Percentiles rank a stretch among this genome's conserved stretches.
Evolutionary conservation across 2,329 filamentous ascomycete genomes (phyloP).

Genomic region (Pseudomassariella vexata): DNA sequence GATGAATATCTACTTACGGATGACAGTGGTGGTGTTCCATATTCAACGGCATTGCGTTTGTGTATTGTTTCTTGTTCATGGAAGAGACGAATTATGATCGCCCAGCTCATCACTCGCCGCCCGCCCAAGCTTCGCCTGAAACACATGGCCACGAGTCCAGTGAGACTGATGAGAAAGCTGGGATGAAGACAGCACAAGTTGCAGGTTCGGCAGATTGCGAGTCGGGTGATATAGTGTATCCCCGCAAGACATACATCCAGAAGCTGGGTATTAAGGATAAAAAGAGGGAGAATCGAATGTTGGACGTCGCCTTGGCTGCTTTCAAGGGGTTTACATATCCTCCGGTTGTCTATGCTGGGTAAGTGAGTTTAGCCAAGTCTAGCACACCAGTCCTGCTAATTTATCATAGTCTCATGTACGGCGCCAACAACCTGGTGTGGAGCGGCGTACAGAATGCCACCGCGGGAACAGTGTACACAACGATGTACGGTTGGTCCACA

Average conservation of each 20-base stretch:
- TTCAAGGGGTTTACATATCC: constrained; percentile 24
- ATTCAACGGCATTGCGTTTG: constrained; percentile 19
- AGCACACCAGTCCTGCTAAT: no score
- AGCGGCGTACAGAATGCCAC: constrained; percentile 24
- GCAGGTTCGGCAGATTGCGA: constrained; percentile 13
- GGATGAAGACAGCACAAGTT: constrained; percentile 6
- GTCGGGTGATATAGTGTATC: constrained; percentile 22
- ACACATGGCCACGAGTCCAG: constrained; percentile 4
- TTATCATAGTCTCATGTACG: constrained; percentile 20
- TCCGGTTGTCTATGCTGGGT: constrained; percentile 31
- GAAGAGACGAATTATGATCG: constrained; percentile 51
- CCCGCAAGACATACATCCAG: constrained; percentile 29
- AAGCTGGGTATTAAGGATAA: constrained; percentile 30
- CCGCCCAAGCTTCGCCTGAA: no score
- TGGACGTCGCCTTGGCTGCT: constrained; percentile 27
- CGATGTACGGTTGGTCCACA: constrained; percentile 22
- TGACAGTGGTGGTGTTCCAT: constrained; percentile 15
- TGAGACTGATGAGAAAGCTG: constrained; percentile 6
- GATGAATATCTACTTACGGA: not conserved
- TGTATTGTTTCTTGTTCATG: constrained; percentile 42
- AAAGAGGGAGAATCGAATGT: constrained; percentile 28
- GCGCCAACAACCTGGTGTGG: constrained; percentile 26
- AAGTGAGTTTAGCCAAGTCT: constrained; percentile 2
- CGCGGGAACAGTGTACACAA: constrained; percentile 24
- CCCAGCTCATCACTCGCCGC: no score